Base-by-base conservation (phyloP, 2,329 filamentous ascomycete genomes). In the Emergomyces africanus region DNA sequence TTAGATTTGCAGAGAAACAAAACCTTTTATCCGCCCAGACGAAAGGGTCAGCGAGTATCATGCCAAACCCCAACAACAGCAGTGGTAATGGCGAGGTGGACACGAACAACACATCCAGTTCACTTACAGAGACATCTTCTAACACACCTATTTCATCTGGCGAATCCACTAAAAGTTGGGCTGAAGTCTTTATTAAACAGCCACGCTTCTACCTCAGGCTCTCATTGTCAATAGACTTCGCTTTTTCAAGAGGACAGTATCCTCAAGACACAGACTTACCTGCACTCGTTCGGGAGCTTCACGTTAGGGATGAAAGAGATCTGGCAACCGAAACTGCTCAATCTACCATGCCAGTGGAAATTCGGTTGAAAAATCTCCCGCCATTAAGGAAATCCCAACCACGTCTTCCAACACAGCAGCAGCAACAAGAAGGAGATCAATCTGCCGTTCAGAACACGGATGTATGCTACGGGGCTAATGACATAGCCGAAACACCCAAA, bases 161-260 rank as follows among this genome's bases (percentile, higher is more conserved):
- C 14, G 57, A 60, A 28, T 55, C 49, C 25, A 56, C 59, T 33
- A 61, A 50, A 28, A 56, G 61, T 30, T 62, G 61, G 61, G 42
- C 54, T 8, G 61, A 62, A 23, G 57, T 61, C 14, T 62, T 62
- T 33, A 49, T 61, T 33, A 30, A 54, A 33, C 57, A 59, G 10
- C 61, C 57, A 15, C 61, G 59, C 30, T 54, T 59, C 10, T 62
- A 62, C 18, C 48, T 61, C 35, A 54, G 61, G 18, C 41, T 62
- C 18, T 62, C 61, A 14, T 48, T 60, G 28, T 57, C 61, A n/a
- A 54, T 61, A 25, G 59, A 62, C 57, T 59, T 59, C 44, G 57
- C 59, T 35, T 58, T 61, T 48, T 25, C 61, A 20, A 48, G 54
- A 23, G 57, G 59, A 2, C 44, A 55, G 53, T 61, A 54, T 46